Base-by-base conservation (phyloP, 331 rosid species). In the Acacia concinna region DNA sequence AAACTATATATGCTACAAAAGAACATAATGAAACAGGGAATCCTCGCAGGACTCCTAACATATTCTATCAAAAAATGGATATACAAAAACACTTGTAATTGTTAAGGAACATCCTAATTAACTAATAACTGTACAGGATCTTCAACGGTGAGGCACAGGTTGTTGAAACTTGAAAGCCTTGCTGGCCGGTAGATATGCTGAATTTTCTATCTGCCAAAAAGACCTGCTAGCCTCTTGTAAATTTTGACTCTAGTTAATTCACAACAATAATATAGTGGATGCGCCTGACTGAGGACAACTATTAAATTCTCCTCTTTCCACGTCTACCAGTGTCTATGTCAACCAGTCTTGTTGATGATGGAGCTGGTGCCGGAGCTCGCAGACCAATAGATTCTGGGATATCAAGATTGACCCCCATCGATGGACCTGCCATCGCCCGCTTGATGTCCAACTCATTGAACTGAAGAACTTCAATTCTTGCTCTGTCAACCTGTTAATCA, bases 311-410 rank as follows among this genome's bases (percentile, higher is more conserved):
- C 89, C 93, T 81, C 85, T 91, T 96, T 76, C 94, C 93, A 41
- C 87, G 97, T 82, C 89, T 86, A 66, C 93, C 83, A 0, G 78
- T 73, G 83, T 91, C 97, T 64, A 93, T 70, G 81, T 96, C 99
- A 77, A 91, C 89, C 57, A 96, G 96, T 86, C 90, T 90, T 38
- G 90, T 78, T 7, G 91, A 81, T 15, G 96, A 86, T 30, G 74
- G 85, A 65, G 84, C 78, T 0, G 96, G 94, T 66, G 81, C 27
- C 4, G 92, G 87, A 43, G 93, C 82, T 6, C 90, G 76, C 63
- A 91, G 81, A 79, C 99, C 99, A 71, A 96, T 54, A 31, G 99
- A 96, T 90, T 91, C 99, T 43, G 98, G 98, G 77, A 96, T 93
- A 84, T 96, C 98, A 21, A 96, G 94, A 82, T 90, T 85, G 66